Conservation (phyloP, 805 yeast genomes). For the Metschnikowia matae region DNA sequence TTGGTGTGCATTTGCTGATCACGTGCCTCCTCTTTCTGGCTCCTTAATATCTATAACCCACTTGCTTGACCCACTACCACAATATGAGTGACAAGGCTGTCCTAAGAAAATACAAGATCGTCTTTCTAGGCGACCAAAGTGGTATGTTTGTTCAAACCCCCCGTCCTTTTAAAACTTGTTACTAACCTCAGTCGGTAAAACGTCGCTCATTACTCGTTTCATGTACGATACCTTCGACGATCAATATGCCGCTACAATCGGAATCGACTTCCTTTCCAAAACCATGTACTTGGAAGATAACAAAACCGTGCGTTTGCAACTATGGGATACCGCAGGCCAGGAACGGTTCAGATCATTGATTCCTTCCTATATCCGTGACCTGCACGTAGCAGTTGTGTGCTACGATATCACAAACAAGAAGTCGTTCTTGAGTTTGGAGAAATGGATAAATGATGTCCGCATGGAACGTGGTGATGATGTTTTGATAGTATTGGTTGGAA, state of each 20-base stretch:
- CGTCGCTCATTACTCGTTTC: slow-evolving; percentile 92
- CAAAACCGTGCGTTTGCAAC: slow-evolving; percentile 84
- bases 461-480: slow-evolving; percentile 91
- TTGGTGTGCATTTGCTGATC: not conserved
- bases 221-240: slow-evolving; percentile 98
- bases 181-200: slow-evolving; percentile 71
- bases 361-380: slow-evolving; percentile 93
- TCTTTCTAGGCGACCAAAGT: slow-evolving; percentile 94
- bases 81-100: slow-evolving; percentile 33
- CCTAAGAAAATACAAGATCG: slow-evolving; percentile 76
- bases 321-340: slow-evolving; percentile 99
- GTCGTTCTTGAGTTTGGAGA: slow-evolving; percentile 76
- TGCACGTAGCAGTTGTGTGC: slow-evolving; percentile 95
- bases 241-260: slow-evolving; percentile 94
- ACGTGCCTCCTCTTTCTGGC: not conserved
- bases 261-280: slow-evolving; percentile 90
- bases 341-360: slow-evolving; percentile 92
- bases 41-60: not conserved
- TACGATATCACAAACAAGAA: slow-evolving; percentile 88
- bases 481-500: slow-evolving; percentile 85
- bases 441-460: slow-evolving; percentile 94
- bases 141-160: slow-evolving; percentile 36
- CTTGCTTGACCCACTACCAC: not conserved
- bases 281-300: slow-evolving; percentile 79
- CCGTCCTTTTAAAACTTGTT: not conserved